These are phyloP conservation scores for Persicaria tinctoria DNA, from an alignment of 148 eudicot species.

Conservation along the genomic window DNA sequence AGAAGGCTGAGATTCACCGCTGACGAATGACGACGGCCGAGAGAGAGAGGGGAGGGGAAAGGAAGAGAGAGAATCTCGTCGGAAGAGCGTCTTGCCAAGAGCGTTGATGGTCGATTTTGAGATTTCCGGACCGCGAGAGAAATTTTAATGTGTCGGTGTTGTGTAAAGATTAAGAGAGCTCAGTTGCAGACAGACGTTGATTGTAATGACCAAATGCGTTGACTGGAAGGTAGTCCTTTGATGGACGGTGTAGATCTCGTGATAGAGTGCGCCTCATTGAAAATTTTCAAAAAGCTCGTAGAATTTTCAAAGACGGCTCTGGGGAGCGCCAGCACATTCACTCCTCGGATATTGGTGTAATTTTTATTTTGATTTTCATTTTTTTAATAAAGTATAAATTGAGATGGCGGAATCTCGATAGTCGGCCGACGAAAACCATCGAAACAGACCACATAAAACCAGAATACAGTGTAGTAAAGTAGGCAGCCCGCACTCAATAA, in stretches of 20 bases:
- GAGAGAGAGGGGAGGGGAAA: not conserved
- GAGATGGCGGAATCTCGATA: too few species aligned
- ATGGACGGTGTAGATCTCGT: not conserved
- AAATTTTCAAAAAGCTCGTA: not conserved
- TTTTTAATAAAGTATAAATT: too few species aligned
- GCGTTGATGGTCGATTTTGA: slow-evolving; percentile 2
- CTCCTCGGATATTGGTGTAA: too few species aligned
- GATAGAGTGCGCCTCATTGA: not conserved
- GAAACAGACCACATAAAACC: too few species aligned
- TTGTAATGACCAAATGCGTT: not conserved
- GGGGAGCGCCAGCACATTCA: too few species aligned
- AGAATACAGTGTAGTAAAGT: too few species aligned
- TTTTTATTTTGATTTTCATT: too few species aligned
- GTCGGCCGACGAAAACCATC: too few species aligned
- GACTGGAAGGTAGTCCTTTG: not conserved
- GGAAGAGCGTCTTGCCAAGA: not conserved
- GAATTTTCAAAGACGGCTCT: not conserved
- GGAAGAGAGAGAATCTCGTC: not conserved
- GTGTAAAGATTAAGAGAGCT: not conserved
- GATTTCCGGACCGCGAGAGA: not conserved
- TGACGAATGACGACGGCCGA: not conserved
- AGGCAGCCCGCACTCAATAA: too few species aligned
- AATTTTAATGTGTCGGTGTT: not conserved
- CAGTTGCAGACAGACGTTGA: not conserved
- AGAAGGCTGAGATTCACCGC: not conserved